These are phyloP conservation scores for Porodaedalea pini DNA, from an alignment of 1,284 basidiomycete species.

Conservation along the genomic window DNA sequence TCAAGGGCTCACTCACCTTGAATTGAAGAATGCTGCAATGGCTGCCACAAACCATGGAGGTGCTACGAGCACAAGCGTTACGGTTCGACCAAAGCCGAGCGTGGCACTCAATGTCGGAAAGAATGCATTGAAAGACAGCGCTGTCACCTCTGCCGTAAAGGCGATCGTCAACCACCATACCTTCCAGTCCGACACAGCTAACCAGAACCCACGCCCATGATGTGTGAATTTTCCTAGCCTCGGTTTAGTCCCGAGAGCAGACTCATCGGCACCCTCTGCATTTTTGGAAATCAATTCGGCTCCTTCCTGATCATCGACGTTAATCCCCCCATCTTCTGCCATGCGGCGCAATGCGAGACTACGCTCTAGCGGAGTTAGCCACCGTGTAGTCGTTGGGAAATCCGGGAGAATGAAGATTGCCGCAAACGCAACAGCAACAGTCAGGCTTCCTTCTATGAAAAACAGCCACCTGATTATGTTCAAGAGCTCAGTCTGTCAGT, in stretches of 20 bases:
- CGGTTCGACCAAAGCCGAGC: constrained; percentile 27
- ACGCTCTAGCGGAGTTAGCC: constrained; percentile 32
- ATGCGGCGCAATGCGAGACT: constrained; percentile 41
- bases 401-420: constrained; percentile 40
- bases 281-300: not conserved
- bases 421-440: constrained; percentile 17
- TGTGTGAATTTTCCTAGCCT: not conserved
- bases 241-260: not conserved
- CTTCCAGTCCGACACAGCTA: constrained; percentile 41
- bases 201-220: constrained; percentile 29
- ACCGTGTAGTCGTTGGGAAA: constrained; percentile 31
- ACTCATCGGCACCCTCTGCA: not conserved
- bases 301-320: constrained; percentile 27
- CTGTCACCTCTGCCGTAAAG: constrained; percentile 26
- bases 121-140: constrained; percentile 31
- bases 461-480: constrained; percentile 25
- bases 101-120: constrained; percentile 32
- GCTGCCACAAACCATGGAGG: constrained; percentile 25
- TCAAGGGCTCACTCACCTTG: constrained; percentile 1
- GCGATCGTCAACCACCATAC: constrained; percentile 33
- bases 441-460: constrained; percentile 14
- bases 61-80: constrained; percentile 27
- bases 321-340: constrained; percentile 39
- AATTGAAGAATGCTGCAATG: constrained; percentile 20
- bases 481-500: not conserved